These are phyloP conservation scores for Raphanus sativus DNA, from an alignment of 345 rosid species.

Conservation along the genomic window DNA sequence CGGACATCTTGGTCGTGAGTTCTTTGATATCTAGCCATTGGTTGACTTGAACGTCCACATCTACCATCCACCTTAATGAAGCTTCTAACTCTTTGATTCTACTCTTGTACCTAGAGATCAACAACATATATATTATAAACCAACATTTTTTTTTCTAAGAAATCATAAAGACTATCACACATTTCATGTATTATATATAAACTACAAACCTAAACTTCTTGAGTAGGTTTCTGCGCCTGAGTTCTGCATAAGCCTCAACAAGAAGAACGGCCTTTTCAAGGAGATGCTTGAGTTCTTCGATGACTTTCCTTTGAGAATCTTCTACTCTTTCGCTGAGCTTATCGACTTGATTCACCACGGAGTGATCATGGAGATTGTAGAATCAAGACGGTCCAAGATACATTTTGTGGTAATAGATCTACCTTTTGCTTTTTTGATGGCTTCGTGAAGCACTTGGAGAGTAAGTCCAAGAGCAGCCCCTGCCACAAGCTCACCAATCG, in stretches of 20 bases:
- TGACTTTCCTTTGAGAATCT: slow-evolving; percentile 11
- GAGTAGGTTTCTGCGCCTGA: slow-evolving; percentile 27
- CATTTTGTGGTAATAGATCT: slow-evolving; percentile 6
- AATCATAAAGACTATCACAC: background rate
- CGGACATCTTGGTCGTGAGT: slow-evolving; percentile 21
- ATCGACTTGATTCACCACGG: slow-evolving; percentile 13
- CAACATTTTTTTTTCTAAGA: background rate
- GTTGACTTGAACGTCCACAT: slow-evolving; percentile 25
- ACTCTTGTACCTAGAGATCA: slow-evolving; percentile 20
- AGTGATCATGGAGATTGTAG: slow-evolving; percentile 14
- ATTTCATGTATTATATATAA: background rate
- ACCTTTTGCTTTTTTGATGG: slow-evolving; percentile 18
- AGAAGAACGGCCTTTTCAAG: slow-evolving; percentile 5
- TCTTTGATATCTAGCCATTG: slow-evolving; percentile 21
- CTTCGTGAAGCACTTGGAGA: slow-evolving; percentile 10
- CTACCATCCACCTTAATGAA: slow-evolving; percentile 37
- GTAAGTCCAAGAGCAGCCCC: slow-evolving; percentile 6
- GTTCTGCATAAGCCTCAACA: slow-evolving; percentile 15
- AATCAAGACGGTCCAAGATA: slow-evolving; percentile 24
- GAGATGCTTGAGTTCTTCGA: slow-evolving; percentile 7
- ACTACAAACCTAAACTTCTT: slow-evolving; percentile 22
- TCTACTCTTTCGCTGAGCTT: slow-evolving; percentile 16
- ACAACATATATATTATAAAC: background rate
- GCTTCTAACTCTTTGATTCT: slow-evolving; percentile 29
- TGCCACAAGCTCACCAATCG: background rate